Base-by-base conservation (phyloP, 2,329 filamentous ascomycete species). In the Fusarium nurragi region DNA sequence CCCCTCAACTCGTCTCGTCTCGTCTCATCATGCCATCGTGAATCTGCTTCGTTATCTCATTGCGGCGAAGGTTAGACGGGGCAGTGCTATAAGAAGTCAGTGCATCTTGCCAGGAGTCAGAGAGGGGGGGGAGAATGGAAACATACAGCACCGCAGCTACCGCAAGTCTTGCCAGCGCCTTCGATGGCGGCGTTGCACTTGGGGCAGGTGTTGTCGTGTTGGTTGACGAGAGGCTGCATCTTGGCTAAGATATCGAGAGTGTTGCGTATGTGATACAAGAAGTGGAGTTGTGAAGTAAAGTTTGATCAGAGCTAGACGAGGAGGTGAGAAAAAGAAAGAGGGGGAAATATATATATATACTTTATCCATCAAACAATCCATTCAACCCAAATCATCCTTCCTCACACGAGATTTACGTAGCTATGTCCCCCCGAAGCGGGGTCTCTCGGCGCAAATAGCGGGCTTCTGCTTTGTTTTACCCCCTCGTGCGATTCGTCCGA, bases 61-160 rank as follows among this genome's bases (percentile, higher is more conserved):
- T 6, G 16, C n/a, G 3, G 16, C 10, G 16, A 14, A 46, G 50
- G 44, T 68, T 72, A 72, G 60, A 72, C 64, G 54, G 70, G 70
- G 69, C 70, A 72, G 64, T 71, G 63, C 69, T 71, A 34, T 10
- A 28, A 18, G 19, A n/a, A 21, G 41, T 59, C 46, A 18, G 30
- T 51, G 64, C 41, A 68, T 61, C 46, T 30, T 55, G 25, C 41
- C 44, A 6, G 10, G 2, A 14, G 28, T 19, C 7, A 34, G 25
- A 5, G 19, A 23, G 19, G 34, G 41, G 11, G 11, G 4, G 8
- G 8, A 36, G 25, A 11, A 16, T 26, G 14, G 21, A 30, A 30
- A 80, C 85, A 71, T 79, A 88, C 85, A 71, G 85, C 84, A 54
- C 85, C 85, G 77, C 85, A 88, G 56, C 80, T 78, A 57, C 72